Evolutionary conservation across 257 asterid genomes (phyloP).

Genomic region (Capsicum chinense): DNA sequence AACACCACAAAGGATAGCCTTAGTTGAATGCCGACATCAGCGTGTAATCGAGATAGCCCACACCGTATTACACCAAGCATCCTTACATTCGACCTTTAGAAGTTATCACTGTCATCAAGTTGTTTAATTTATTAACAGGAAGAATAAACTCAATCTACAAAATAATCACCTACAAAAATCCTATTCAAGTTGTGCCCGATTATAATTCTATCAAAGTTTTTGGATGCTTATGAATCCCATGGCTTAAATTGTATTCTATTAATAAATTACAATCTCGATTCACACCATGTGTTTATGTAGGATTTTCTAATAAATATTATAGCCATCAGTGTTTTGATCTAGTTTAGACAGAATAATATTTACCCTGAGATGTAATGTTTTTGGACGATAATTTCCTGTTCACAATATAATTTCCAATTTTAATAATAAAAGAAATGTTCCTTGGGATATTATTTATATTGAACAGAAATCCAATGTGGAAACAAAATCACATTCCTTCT

Average conservation of each 20-base stretch:
- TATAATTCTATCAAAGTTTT: too few relatives aligned
- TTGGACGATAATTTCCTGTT: background rate
- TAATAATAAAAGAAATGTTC: background rate
- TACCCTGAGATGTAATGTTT: background rate
- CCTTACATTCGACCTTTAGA: background rate
- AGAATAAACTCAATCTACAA: too few relatives aligned
- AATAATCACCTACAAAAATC: background rate
- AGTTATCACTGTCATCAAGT: background rate
- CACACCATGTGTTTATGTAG: too few relatives aligned
- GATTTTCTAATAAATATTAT: too few relatives aligned
- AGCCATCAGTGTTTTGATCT: too few relatives aligned
- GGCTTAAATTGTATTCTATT: too few relatives aligned
- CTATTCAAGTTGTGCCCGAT: too few relatives aligned
- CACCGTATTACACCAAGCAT: background rate
- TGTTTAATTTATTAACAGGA: background rate
- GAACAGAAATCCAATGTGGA: background rate
- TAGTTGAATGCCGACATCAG: background rate
- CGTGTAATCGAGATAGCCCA: background rate
- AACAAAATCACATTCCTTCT: too few relatives aligned
- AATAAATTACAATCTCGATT: too few relatives aligned
- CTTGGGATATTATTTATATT: background rate
- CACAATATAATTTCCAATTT: background rate
- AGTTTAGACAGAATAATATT: too few relatives aligned
- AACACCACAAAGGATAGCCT: too few relatives aligned
- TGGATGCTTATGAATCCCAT: too few relatives aligned